Base-by-base conservation (phyloP, 2,329 filamentous ascomycete species). In the Raffaelea albimanens region DNA sequence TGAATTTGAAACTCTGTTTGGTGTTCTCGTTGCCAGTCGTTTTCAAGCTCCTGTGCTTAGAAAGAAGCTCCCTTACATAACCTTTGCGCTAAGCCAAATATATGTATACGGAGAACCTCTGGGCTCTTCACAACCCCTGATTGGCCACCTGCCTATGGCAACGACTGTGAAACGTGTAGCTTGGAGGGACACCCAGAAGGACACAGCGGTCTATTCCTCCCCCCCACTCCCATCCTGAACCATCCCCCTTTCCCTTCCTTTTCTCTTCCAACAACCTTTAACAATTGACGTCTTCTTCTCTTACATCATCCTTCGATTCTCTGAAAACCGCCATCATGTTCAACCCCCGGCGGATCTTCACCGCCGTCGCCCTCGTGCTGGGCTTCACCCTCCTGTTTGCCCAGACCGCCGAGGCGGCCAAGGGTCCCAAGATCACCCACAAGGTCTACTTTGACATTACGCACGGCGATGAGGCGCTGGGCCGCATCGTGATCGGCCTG, bases 381-480 rank as follows among this genome's bases (percentile, higher is more conserved):
- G 82, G 86, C 59, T 73, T 90, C 59, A 75, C 77, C 57, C 73
- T 91, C 63, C 70, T 89, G 57, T 80, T 95, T 63, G 76, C 84
- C 57, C 83, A 88, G 67, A 77, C 80, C 31, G 81, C 78, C 51
- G 80, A 85, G 58, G 85, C 86, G 47, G 73, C 73, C 56, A 88
- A 91, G 73, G 91, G 93, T 42, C 91, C 88, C 54, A 94, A 93
- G 81, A 91, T 96, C 73, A 96, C 90, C 60, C 76, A 87, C 76
- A 95, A 95, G 81, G 88, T 93, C 68, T 93, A 80, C 76, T 91
- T 94, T 66, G 87, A 93, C 67, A 82, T 94, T 56, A 69, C 75
- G 59, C 82, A 88, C 61, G 87, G 83, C 60, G 87, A 87, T 54
- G 73, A 88, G 67, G 64, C 75, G 43, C 62, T 91, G 39, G 87